A percentile compares a stretch with the other conserved stretches of the same genome.
These are phyloP conservation scores for Lophiostoma macrostomum DNA, from an alignment of 495 filamentous ascomycete species.

Conservation along the genomic window DNA sequence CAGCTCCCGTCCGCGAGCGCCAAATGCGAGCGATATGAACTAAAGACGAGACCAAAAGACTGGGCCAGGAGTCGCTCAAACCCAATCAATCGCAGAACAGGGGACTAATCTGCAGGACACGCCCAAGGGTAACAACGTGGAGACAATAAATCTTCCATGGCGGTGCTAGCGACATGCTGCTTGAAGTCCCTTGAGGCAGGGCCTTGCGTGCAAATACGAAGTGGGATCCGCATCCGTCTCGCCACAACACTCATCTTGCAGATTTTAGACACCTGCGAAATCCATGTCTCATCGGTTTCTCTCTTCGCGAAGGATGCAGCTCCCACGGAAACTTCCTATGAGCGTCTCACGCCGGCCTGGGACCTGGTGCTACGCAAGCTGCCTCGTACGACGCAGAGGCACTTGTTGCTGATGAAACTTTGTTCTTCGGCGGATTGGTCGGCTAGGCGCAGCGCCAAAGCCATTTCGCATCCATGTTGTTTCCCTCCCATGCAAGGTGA, in stretches of 20 bases:
- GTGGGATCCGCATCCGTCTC: conserved; percentile 7
- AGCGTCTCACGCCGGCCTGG: background rate
- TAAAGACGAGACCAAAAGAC: background rate
- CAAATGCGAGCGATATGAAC: background rate
- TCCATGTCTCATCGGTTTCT: conserved; percentile 16
- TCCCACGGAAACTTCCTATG: background rate
- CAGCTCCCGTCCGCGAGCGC: no score
- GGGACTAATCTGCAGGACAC: background rate
- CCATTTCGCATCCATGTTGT: background rate
- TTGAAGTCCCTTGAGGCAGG: background rate
- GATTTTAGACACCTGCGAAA: conserved; percentile 6
- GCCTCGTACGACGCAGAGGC: background rate
- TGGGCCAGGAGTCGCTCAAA: background rate
- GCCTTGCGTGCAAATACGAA: conserved; percentile 1
- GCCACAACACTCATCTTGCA: conserved; percentile 13
- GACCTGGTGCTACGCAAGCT: no score
- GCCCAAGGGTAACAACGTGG: conserved; percentile 5
- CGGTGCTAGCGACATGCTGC: background rate
- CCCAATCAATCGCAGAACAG: background rate
- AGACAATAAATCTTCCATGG: no score
- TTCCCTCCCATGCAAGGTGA: background rate
- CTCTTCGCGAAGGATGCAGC: background rate
- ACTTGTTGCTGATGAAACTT: conserved; percentile 13
- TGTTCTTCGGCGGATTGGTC: conserved; percentile 9
- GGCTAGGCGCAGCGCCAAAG: background rate